Conservation (phyloP, 2,329 filamentous ascomycete genomes). For the Arthrobotrys megalospora region DNA sequence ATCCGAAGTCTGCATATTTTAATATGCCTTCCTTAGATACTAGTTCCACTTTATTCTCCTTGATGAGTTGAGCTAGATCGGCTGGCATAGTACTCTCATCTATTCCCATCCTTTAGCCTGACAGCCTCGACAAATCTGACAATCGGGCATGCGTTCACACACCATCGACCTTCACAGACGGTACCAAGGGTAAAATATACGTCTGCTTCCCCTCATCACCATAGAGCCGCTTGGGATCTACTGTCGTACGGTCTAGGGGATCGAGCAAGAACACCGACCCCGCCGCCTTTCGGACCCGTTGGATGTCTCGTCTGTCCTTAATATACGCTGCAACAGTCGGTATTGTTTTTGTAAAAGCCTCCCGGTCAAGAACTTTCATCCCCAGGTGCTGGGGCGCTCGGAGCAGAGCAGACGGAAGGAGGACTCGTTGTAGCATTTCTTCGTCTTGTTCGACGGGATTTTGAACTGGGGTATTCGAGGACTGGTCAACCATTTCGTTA, state of each 20-base stretch:
- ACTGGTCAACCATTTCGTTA: slow-evolving; percentile 21
- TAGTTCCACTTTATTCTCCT: slow-evolving; percentile 40
- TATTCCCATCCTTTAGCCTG: slow-evolving; percentile 21
- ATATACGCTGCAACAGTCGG: slow-evolving; percentile 84
- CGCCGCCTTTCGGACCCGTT: slow-evolving; percentile 75
- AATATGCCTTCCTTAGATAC: slow-evolving; percentile 22
- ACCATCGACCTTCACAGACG: slow-evolving; percentile 72
- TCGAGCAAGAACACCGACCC: slow-evolving; percentile 68
- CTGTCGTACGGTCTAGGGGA: slow-evolving; percentile 21
- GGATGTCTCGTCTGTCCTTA: slow-evolving; percentile 81
- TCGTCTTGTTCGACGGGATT: slow-evolving; percentile 23
- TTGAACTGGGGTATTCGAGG: slow-evolving; percentile 22
- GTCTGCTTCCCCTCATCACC: slow-evolving; percentile 34
- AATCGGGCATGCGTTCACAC: slow-evolving; percentile 52
- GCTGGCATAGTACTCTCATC: slow-evolving; percentile 22
- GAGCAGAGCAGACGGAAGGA: slow-evolving; percentile 27
- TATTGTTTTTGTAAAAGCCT: slow-evolving; percentile 83
- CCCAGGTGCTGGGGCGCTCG: slow-evolving; percentile 62
- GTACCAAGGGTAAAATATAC: slow-evolving; percentile 39
- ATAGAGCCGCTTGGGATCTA: slow-evolving; percentile 32
- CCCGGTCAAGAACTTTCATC: slow-evolving; percentile 78
- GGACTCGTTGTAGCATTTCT: slow-evolving; percentile 38
- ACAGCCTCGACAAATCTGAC: slow-evolving; percentile 51
- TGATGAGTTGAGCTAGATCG: slow-evolving; percentile 47
- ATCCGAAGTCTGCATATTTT: slow-evolving; percentile 62